These are phyloP conservation scores for Metschnikowia matae DNA, from an alignment of 805 yeast genomes.

Conservation along the genomic window DNA sequence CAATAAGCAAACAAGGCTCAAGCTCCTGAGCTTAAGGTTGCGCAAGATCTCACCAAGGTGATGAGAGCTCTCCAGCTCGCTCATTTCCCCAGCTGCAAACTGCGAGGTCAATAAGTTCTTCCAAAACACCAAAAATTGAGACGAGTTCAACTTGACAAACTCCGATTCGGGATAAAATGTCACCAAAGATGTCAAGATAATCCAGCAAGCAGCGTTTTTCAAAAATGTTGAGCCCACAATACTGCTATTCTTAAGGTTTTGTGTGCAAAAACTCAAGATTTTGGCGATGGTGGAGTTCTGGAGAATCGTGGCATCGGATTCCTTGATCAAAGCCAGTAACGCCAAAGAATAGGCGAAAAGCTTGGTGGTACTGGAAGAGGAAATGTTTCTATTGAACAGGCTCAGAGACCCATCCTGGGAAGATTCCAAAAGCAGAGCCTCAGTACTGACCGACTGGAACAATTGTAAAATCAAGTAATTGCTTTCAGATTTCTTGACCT, in stretches of 20 bases:
- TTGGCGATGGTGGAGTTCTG: conserved; percentile 40
- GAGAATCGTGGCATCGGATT: conserved; percentile 30
- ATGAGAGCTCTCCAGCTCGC: conserved; percentile 18
- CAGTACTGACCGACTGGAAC: conserved; percentile 29
- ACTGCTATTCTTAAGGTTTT: conserved; percentile 37
- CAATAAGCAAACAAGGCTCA: conserved; percentile 36
- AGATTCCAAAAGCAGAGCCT: conserved; percentile 14
- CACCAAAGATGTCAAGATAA: conserved; percentile 37
- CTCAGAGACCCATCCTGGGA: conserved; percentile 1
- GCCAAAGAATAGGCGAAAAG: conserved; percentile 34
- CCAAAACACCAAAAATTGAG: conserved; percentile 44
- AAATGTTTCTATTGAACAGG: conserved; percentile 18
- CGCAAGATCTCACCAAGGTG: conserved; percentile 24
- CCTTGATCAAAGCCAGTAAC: conserved; percentile 33
- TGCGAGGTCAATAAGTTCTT: conserved; percentile 42
- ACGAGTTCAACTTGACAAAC: conserved; percentile 40
- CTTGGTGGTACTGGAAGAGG: conserved; percentile 18
- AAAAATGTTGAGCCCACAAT: conserved; percentile 19
- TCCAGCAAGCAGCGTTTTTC: conserved; percentile 38
- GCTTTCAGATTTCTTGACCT: conserved; percentile 30
- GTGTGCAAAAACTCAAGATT: conserved; percentile 43
- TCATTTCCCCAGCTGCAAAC: conserved; percentile 23
- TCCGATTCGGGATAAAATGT: conserved; percentile 40
- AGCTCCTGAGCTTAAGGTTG: conserved; percentile 35
- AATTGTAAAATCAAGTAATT: conserved; percentile 31